Conservation (phyloP, 2,329 filamentous ascomycete genomes). For the Bimuria novae-zelandiae region DNA sequence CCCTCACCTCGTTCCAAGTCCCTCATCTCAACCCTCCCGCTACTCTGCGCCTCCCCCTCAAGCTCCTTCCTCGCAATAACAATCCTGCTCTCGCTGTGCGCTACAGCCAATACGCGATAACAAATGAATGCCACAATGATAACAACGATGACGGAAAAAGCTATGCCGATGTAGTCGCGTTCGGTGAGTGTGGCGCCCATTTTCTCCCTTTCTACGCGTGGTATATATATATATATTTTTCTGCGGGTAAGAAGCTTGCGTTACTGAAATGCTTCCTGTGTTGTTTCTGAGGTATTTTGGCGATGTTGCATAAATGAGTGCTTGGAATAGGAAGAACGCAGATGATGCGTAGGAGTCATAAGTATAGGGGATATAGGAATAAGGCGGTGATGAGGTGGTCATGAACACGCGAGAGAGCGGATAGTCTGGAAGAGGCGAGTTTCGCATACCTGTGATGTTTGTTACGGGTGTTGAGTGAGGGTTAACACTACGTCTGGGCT, state of each 20-base stretch:
- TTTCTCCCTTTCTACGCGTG: background rate
- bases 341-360: too few species aligned
- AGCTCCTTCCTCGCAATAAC: background rate
- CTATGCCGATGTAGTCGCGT: background rate
- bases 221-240: too few species aligned
- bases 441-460: too few species aligned
- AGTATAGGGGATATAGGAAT: too few species aligned
- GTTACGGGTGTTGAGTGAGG: too few species aligned
- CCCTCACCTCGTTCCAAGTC: background rate
- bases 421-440: too few species aligned
- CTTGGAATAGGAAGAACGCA: too few species aligned
- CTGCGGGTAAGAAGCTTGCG: background rate
- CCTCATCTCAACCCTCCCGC: background rate
- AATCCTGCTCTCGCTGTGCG: background rate
- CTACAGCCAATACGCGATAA: background rate
- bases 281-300: too few species aligned
- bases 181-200: background rate
- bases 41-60: background rate
- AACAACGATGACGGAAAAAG: background rate
- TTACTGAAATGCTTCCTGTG: background rate
- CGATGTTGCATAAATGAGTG: too few species aligned
- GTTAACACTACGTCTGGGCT: too few species aligned
- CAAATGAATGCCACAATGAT: background rate
- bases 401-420: too few species aligned
- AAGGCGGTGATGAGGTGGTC: too few species aligned